These are phyloP conservation scores for Penicillium rolfsii DNA, from an alignment of 2,329 filamentous ascomycete genomes.

Conservation along the genomic window DNA sequence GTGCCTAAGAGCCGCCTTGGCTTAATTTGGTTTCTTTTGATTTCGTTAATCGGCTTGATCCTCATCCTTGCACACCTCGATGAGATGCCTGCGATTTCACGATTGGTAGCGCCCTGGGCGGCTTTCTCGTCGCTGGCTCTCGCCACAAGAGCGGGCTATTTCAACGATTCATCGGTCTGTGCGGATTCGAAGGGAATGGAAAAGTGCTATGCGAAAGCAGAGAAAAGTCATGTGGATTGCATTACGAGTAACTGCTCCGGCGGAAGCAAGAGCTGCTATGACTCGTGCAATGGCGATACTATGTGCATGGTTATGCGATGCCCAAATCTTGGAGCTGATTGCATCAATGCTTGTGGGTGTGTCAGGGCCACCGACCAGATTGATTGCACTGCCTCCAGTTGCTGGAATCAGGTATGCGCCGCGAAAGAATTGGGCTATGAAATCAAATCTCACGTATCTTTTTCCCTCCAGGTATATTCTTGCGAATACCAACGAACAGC, in stretches of 20 bases:
- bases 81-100: background rate
- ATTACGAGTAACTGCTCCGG: constrained; percentile 20
- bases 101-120: background rate
- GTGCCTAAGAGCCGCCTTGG: background rate
- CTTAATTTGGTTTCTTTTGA: background rate
- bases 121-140: background rate
- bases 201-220: constrained; percentile 17
- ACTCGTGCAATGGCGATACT: constrained; percentile 13
- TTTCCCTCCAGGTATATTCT: constrained; percentile 8
- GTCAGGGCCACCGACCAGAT: constrained; percentile 11
- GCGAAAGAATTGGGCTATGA: background rate
- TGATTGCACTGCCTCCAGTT: constrained; percentile 19
- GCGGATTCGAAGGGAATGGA: constrained; percentile 15
- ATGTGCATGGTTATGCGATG: constrained; percentile 16
- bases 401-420: constrained; percentile 25
- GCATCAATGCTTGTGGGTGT: constrained; percentile 24
- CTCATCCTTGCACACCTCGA: background rate
- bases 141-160: constrained; percentile 11
- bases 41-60: background rate
- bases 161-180: constrained; percentile 18
- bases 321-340: constrained; percentile 18
- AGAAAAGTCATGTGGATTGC: constrained; percentile 14
- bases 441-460: background rate
- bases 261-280: constrained; percentile 13
- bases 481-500: constrained; percentile 19